A percentile compares a stretch with the other conserved stretches of the same genome.
These are phyloP conservation scores for Carex cristatella DNA, from an alignment of 176 grass and related monocot species.

Conservation along the genomic window DNA sequence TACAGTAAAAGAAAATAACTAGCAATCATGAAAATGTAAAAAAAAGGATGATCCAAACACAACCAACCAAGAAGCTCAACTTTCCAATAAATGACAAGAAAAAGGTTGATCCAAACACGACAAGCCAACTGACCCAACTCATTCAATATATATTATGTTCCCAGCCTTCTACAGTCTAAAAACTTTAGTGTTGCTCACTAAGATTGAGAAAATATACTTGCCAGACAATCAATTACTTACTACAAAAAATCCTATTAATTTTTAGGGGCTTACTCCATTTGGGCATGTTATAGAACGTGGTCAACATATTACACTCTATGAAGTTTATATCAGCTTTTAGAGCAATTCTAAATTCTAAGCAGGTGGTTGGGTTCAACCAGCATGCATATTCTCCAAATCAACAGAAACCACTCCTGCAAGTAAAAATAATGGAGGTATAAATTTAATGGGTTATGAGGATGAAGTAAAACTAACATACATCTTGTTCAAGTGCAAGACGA, in stretches of 20 bases:
- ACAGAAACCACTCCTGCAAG: not conserved
- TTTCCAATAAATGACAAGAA: not conserved
- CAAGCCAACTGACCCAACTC: not conserved
- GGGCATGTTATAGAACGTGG: not conserved
- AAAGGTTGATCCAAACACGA: not conserved
- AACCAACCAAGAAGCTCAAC: not conserved
- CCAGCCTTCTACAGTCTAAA: not conserved
- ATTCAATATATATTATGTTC: not conserved
- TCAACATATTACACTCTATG: not conserved
- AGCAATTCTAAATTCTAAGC: not conserved
- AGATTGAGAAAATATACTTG: not conserved
- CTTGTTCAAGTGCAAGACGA: constrained; percentile 86
- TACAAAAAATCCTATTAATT: not conserved
- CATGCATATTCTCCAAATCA: not conserved
- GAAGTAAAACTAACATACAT: constrained; percentile 59
- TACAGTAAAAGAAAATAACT: not conserved
- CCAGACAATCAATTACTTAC: not conserved
- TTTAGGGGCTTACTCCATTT: not conserved
- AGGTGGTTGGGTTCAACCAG: not conserved
- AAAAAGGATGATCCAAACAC: not conserved
- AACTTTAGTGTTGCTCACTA: not conserved
- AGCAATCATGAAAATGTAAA: not conserved
- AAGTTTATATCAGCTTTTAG: not conserved
- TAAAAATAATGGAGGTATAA: not conserved
- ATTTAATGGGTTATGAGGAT: not conserved